Evolutionary conservation across 1,284 basidiomycete genomes (phyloP).

Genomic region (Sphagnurus paluster): DNA sequence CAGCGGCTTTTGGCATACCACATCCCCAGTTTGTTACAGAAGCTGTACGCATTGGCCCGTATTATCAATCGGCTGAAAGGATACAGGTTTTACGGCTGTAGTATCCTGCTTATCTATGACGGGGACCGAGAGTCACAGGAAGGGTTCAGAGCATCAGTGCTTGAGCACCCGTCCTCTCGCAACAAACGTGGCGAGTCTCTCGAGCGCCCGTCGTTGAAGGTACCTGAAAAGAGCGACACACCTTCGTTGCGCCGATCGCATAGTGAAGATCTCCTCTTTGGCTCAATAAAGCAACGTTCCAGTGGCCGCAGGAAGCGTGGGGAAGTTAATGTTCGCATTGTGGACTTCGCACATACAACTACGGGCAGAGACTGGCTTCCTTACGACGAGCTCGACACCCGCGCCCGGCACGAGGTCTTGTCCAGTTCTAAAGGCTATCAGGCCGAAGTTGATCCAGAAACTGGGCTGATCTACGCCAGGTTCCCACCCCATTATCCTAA

Average conservation of each 20-base stretch:
- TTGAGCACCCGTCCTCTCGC: constrained; percentile 68
- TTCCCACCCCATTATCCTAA: constrained; percentile 92
- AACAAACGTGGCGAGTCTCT: constrained; percentile 79
- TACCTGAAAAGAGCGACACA: constrained; percentile 37
- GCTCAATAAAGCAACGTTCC: constrained; percentile 61
- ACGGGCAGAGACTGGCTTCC: constrained; percentile 91
- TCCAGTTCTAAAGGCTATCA: constrained; percentile 76
- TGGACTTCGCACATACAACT: constrained; percentile 99
- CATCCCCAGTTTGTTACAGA: constrained; percentile 88
- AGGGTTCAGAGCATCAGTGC: constrained; percentile 56
- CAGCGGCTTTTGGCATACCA: constrained; percentile 85
- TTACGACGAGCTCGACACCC: constrained; percentile 46
- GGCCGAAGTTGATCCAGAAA: constrained; percentile 75
- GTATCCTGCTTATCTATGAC: constrained; percentile 96
- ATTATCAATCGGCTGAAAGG: constrained; percentile 88
- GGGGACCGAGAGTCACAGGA: constrained; percentile 89
- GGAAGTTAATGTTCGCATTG: constrained; percentile 93
- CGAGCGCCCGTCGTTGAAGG: constrained; percentile 50
- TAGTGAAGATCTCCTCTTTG: constrained; percentile 72
- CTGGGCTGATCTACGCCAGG: constrained; percentile 78
- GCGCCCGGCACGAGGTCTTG: constrained; percentile 44
- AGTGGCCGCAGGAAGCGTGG: constrained; percentile 73
- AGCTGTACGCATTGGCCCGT: constrained; percentile 90
- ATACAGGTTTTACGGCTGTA: constrained; percentile 98
- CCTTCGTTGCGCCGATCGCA: constrained; percentile 66